A percentile compares a stretch with the other conserved stretches of the same genome.
Conservation (phyloP, 2,329 filamentous ascomycete species). For the Alternaria alternata region DNA sequence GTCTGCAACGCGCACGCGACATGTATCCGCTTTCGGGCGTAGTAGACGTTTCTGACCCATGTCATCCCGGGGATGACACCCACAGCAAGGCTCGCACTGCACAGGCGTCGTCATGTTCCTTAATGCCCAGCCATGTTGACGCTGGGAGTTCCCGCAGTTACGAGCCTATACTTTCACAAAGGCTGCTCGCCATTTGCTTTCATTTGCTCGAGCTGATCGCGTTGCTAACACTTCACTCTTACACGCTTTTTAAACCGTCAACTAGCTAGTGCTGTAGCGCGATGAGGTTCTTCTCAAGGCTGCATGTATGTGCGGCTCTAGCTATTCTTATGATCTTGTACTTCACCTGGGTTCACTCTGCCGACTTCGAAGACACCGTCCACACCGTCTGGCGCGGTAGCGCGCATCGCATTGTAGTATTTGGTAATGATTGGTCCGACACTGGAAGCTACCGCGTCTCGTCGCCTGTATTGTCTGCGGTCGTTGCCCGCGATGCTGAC, state of each 20-base stretch:
- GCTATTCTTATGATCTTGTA: conserved; percentile 41
- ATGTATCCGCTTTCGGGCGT: conserved; percentile 20
- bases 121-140: conserved; percentile 21
- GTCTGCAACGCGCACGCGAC: conserved; percentile 22
- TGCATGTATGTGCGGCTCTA: conserved; percentile 38
- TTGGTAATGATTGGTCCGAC: conserved; percentile 52
- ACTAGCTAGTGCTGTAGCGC: background rate
- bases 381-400: conserved; percentile 40
- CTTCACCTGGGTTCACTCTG: conserved; percentile 41
- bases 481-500: conserved; percentile 36
- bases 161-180: conserved; percentile 18
- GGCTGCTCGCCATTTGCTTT: conserved; percentile 24
- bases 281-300: conserved; percentile 45
- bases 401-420: conserved; percentile 47
- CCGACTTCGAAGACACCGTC: conserved; percentile 36
- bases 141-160: conserved; percentile 16
- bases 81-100: conserved; percentile 8
- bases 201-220: conserved; percentile 5
- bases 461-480: conserved; percentile 34
- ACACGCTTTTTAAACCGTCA: background rate
- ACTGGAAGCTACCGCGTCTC: conserved; percentile 46
- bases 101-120: conserved; percentile 35
- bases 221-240: background rate
- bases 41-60: conserved; percentile 15
- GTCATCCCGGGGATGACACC: conserved; percentile 4